These are phyloP conservation scores for Scheffersomyces ergatensis DNA, from an alignment of 805 yeast species.

Conservation along the genomic window DNA sequence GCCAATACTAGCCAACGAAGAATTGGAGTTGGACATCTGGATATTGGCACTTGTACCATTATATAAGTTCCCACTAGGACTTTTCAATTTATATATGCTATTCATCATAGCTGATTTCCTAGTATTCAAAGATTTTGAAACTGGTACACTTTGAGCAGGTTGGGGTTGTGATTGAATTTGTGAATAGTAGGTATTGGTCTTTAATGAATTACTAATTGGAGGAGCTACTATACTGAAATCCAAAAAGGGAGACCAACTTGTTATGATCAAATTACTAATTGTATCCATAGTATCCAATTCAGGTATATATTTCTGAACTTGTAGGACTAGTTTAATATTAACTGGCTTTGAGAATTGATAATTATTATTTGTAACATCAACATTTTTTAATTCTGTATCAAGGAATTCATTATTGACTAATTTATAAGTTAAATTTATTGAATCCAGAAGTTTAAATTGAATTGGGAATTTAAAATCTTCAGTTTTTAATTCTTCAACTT, in stretches of 20 bases:
- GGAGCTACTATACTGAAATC: conserved; percentile 37
- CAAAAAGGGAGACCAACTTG: conserved; percentile 39
- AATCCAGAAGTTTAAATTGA: conserved; percentile 22
- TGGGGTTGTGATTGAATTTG: conserved; percentile 20
- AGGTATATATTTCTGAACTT: conserved; percentile 15
- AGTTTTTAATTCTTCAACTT: conserved; percentile 17
- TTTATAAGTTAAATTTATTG: conserved; percentile 34
- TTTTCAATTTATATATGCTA: conserved; percentile 14
- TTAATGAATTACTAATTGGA: conserved; percentile 36
- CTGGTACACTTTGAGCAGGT: conserved; percentile 2
- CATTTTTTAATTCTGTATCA: conserved; percentile 9
- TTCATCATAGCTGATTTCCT: conserved; percentile 22
- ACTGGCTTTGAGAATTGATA: conserved; percentile 22
- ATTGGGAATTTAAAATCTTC: conserved; percentile 23
- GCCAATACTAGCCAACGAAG: background rate
- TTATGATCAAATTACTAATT: conserved; percentile 27
- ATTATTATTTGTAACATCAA: conserved; percentile 6
- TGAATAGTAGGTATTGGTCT: conserved; percentile 19
- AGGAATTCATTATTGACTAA: conserved; percentile 26
- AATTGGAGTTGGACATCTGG: conserved; percentile 3
- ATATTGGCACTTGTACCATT: background rate
- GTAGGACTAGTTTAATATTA: conserved; percentile 22
- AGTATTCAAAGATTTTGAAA: conserved; percentile 7
- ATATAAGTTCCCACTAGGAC: conserved; percentile 5
- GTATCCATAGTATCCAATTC: conserved; percentile 1